Evolutionary conservation across 164 flowering plant genomes (phyloP).

Genomic region (Aristolochia contorta): DNA sequence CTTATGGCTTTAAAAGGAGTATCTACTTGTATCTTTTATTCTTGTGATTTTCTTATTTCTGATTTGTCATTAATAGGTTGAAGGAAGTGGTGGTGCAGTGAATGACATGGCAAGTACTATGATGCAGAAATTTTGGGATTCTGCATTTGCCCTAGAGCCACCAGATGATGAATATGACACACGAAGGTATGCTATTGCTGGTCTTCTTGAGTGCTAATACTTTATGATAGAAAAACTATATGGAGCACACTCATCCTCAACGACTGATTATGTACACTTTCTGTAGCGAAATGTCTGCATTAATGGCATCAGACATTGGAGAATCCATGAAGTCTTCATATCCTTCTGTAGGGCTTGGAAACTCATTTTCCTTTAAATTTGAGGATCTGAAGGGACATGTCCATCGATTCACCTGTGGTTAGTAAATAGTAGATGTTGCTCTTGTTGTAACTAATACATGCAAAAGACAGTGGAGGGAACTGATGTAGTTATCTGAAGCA

Average conservation of each 20-base stretch:
- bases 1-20: too few relatives aligned
- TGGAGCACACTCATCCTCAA: too few relatives aligned
- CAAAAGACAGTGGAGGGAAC: not conserved
- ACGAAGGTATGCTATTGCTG: conserved; percentile 40
- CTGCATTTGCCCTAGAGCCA: conserved; percentile 78
- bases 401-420: conserved; percentile 80
- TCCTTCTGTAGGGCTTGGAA: conserved; percentile 84
- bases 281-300: conserved; percentile 70
- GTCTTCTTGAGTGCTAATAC: not conserved
- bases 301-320: conserved; percentile 54
- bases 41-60: not conserved
- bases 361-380: conserved; percentile 79
- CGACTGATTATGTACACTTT: conserved; percentile 4
- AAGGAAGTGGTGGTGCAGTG: conserved; percentile 66
- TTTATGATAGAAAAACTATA: not conserved
- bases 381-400: conserved; percentile 79
- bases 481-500: not conserved
- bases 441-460: not conserved
- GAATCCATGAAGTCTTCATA: conserved; percentile 49
- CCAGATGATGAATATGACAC: conserved; percentile 80
- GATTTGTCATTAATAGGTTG: conserved; percentile 43
- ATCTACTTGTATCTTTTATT: too few relatives aligned
- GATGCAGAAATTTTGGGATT: conserved; percentile 99
- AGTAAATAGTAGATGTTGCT: conserved; percentile 12
- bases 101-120: conserved; percentile 79